Evolutionary conservation across 2,329 filamentous ascomycete species (phyloP), one percentile per base, ranked within the genome.

Genomic region (Paecilomyces sp.): DNA sequence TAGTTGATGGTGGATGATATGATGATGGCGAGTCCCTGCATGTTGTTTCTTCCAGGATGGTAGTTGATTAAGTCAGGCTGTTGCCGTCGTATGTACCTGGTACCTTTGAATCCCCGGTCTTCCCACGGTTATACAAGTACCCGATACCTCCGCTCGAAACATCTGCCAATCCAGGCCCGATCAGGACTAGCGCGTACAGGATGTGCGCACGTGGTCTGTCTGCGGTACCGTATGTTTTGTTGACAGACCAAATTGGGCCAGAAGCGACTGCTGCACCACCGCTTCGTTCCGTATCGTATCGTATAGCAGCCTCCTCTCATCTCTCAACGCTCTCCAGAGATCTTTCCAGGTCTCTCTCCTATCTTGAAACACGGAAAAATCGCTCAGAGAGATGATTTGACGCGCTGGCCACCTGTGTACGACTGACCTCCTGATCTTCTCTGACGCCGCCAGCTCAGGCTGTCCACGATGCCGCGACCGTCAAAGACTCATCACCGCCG

Each of bases 381-480:
- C 41, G 6, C 18, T 2, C n/a, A 47, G 36, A 47, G 41, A n/a
- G 7, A 47, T 47, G 41, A 18, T 18, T 8, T 47, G 41, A 47
- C 15, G 41, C 41, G 41, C 41, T 47, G 41, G 7, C 15, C 8
- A 47, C 41, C 41, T 18, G n/a, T 9, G 22, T 33, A 33, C 28
- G 11, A 12, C 25, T 15, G 6, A 53, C n/a, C 51, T 28, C 51
- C 28, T 30, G 22, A 53, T 13, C 51, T 24, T 53, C 54, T 58
- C 64, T 64, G 65, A 68, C 66, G 67, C 63, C 63, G 63, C 63
- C 62, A 67, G 66, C 66, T 66, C 57, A 65, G 65, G 60, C 31
- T 61, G 65, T 65, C 57, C 66, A 73, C 62, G 62, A 86, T 86
- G 83, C 82, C 83, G 74, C 82, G 83, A 73, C 63, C 72, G 33